Base-by-base conservation (phyloP, 2,329 filamentous ascomycete genomes). In the Phaeosphaeriaceae sp. region DNA sequence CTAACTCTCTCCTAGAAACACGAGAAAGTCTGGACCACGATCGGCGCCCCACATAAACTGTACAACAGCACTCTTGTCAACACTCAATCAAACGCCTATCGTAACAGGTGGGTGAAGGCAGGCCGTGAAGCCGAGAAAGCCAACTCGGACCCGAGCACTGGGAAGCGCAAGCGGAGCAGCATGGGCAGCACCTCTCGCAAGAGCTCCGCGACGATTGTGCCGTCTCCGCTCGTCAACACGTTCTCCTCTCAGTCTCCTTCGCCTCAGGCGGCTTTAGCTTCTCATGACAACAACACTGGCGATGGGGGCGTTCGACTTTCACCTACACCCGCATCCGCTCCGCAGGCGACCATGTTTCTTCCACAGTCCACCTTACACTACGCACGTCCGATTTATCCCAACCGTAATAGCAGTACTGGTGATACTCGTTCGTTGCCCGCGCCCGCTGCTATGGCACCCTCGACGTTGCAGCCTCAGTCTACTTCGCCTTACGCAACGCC, bases 41-140 rank as follows among this genome's bases (percentile, higher is more conserved):
- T 64, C 22, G 59, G 62, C 27, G 56, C 61, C 4, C 61, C 61
- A 9, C 61, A 64, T n/a, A 64, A 60, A 50, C 49, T 64, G 19
- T 57, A 57, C 40, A 49, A 42, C 13, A 56, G 51, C 50, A 60
- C 51, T 11, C n/a, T 60, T 9, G 47, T 51, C 45, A 62, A 64
- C 31, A 40, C 27, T 13, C 19, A 56, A 10, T 61, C 61, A 3
- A 64, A 64, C n/a, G 53, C 31, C 1, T 27, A 57, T 24, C 58
- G 61, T 13, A 51, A 48, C 40, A 24, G 36, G 13, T 64, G 59
- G 62, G 49, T 62, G 36, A 58, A 57, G 27, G 27, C 36, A 17
- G 59, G 59, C 11, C 51, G 61, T 19, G 45, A 46, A 17, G 52
- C 49, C 10, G 59, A 62, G 27, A 41, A 33, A 15, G 25, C 7